These are phyloP conservation scores for Camelina sativa DNA, from an alignment of 345 rosid genomes.

Conservation along the genomic window DNA sequence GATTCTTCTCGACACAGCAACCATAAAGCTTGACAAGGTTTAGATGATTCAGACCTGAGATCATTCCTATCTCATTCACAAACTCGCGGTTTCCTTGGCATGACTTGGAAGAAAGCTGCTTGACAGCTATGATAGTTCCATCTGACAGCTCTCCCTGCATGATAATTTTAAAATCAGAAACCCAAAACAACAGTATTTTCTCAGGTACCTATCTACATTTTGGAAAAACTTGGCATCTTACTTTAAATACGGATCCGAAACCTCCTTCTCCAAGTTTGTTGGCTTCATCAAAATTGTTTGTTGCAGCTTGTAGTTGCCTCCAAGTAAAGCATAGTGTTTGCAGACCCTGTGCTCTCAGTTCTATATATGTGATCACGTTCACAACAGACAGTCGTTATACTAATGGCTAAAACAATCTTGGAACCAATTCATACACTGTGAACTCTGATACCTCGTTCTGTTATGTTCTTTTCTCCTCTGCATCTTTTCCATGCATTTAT, in stretches of 20 bases:
- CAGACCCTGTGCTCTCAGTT: slow-evolving; percentile 15
- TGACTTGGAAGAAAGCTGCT: slow-evolving; percentile 51
- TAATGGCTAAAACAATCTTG: background rate
- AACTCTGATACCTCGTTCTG: slow-evolving; percentile 11
- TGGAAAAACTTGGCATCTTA: background rate
- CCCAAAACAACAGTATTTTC: background rate
- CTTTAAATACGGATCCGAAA: background rate
- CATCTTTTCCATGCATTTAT: slow-evolving; percentile 46
- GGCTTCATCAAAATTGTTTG: slow-evolving; percentile 33
- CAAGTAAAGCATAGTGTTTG: slow-evolving; percentile 33
- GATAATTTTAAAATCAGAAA: too few relatives aligned
- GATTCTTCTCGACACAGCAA: slow-evolving; percentile 48
- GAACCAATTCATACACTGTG: background rate
- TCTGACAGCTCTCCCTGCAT: slow-evolving; percentile 38
- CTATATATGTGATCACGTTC: slow-evolving; percentile 4
- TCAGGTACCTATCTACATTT: background rate
- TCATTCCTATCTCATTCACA: slow-evolving; percentile 52
- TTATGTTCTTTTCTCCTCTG: slow-evolving; percentile 14
- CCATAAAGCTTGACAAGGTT: slow-evolving; percentile 54
- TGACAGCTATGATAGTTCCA: slow-evolving; percentile 48
- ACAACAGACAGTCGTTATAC: background rate
- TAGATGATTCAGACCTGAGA: slow-evolving; percentile 50
- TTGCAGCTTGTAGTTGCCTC: slow-evolving; percentile 39
- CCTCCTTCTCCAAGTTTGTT: slow-evolving; percentile 41
- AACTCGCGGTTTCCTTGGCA: slow-evolving; percentile 53